Evolutionary conservation across 1,284 basidiomycete species (phyloP).

Genomic region (Trichosporon sp.): DNA sequence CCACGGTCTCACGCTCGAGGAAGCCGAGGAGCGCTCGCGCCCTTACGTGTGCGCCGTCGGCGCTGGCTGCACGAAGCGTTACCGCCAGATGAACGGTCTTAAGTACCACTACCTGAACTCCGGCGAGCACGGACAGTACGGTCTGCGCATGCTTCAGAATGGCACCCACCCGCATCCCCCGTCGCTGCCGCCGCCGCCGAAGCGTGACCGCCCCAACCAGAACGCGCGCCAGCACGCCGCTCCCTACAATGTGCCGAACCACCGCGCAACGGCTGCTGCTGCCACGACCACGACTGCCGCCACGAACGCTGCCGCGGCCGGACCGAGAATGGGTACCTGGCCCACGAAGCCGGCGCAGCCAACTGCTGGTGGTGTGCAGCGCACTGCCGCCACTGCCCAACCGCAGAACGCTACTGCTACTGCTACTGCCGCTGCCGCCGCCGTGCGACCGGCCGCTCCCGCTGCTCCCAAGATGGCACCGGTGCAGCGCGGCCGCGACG

Average conservation of each 20-base stretch:
- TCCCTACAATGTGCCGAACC: conserved; percentile 38
- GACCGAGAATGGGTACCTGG: conserved; percentile 37
- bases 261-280: conserved; percentile 21
- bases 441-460: conserved; percentile 25
- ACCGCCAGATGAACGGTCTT: conserved; percentile 98
- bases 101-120: conserved; percentile 94
- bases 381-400: conserved; percentile 10
- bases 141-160: conserved; percentile 77
- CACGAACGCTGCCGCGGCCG: conserved; percentile 23
- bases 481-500: conserved; percentile 48
- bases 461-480: conserved; percentile 29
- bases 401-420: conserved; percentile 28
- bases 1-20: conserved; percentile 74
- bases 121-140: conserved; percentile 88
- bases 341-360: conserved; percentile 22
- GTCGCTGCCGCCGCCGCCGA: conserved; percentile 37
- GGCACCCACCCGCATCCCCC: conserved; percentile 67
- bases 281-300: conserved; percentile 12
- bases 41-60: conserved; percentile 87
- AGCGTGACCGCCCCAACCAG: conserved; percentile 32
- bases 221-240: conserved; percentile 29
- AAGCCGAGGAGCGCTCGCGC: conserved; percentile 75
- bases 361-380: conserved; percentile 9
- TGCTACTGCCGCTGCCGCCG: conserved; percentile 34
- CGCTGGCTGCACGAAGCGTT: conserved; percentile 82